These are phyloP conservation scores for Phytopythium litorale DNA, from an alignment of 352 stramenopile genomes.

Conservation along the genomic window DNA sequence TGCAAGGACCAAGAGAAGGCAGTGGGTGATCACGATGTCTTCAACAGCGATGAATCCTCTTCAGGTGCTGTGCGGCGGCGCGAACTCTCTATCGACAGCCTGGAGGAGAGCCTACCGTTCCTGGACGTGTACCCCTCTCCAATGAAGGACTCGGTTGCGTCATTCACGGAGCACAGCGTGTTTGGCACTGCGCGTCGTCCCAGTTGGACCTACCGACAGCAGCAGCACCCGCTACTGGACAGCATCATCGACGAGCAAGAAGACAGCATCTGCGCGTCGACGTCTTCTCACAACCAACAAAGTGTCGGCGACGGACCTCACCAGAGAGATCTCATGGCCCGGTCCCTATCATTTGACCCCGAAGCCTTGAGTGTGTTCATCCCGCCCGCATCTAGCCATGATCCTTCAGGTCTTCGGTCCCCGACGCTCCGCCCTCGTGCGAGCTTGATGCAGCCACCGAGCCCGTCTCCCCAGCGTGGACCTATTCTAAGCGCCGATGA, in stretches of 20 bases:
- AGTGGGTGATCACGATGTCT: neutral
- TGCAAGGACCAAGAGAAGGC: conserved; percentile 12
- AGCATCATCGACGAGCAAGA: conserved; percentile 47
- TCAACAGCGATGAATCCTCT: neutral
- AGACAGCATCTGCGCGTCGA: conserved; percentile 4
- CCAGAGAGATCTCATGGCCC: neutral
- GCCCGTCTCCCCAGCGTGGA: conserved; percentile 35
- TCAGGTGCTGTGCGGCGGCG: neutral
- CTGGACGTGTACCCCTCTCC: conserved; percentile 65
- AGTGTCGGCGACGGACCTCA: neutral
- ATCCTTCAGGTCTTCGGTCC: conserved; percentile 23
- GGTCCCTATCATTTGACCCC: neutral
- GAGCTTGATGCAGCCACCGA: conserved; percentile 37
- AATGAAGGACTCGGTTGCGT: conserved; percentile 32
- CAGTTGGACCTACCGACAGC: conserved; percentile 63
- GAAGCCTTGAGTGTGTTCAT: neutral
- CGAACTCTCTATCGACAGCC: conserved; percentile 32
- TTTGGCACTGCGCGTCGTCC: conserved; percentile 34
- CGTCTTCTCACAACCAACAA: neutral
- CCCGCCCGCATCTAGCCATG: neutral
- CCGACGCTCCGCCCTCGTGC: conserved; percentile 32
- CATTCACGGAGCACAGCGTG: conserved; percentile 1
- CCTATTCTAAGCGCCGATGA: conserved; percentile 38
- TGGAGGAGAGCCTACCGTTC: conserved; percentile 52
- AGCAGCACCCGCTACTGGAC: conserved; percentile 41